Base-by-base conservation (phyloP, 805 yeast genomes). In the Starmera amethionina region DNA sequence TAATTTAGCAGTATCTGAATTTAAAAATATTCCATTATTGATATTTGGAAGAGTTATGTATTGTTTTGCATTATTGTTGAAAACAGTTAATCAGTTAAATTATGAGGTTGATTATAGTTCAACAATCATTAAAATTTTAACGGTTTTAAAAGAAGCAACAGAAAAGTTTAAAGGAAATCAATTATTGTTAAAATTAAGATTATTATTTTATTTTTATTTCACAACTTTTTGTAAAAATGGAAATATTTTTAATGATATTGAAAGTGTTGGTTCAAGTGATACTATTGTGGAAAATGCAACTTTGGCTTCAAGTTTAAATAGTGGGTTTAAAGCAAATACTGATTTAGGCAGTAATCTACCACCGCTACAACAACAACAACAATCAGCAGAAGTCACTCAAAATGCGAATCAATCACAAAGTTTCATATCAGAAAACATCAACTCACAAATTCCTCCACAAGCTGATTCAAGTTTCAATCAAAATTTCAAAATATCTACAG, bases 151-250 rank as follows among this genome's bases (percentile, higher is more conserved):
- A 34, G 18, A 22, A 14, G 49, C 55, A 18, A 34, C 46, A n/a
- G 35, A 35, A 2, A 38, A 34, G 9, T 55, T 42, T 33, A 41
- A 39, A 27, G 46, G 42, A 30, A 51, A 46, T 22, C 52, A 51
- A 35, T 42, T 55, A 32, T 40, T 52, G 9, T 15, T 46, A 10
- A 55, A 55, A 36, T 39, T 52, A 15, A 43, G 52, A 35, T 33
- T 55, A 18, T 34, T 54, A 36, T 41, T 55, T 30, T 51, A 51
- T 34, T 55, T 55, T 22, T 54, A 55, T 33, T 35, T 54, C 31
- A 52, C 58, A 3, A 54, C 59, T 5, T 55, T 52, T 43, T 45
- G 53, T 18, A 55, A 54, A 40, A 49, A 52, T 37, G 53, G 48
- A 22, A 51, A 51, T 29, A 42, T 46, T 4, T 51, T 54, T 36